These are phyloP conservation scores for Odontarrhena argentea DNA, from an alignment of 345 rosid genomes.

Conservation along the genomic window DNA sequence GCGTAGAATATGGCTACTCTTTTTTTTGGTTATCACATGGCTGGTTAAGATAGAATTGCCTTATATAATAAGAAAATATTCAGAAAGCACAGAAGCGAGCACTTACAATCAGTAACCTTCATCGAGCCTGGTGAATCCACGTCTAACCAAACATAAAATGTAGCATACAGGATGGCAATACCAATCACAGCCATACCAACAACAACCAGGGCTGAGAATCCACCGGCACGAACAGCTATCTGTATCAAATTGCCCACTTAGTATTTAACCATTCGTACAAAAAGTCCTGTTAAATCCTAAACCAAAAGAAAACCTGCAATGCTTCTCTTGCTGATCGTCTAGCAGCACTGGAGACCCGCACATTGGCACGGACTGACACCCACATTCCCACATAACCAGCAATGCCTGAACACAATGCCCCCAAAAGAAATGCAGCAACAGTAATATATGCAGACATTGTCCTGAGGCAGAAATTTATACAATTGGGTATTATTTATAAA, in stretches of 20 bases:
- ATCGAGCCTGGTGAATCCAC: constrained; percentile 84
- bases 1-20: too few species aligned
- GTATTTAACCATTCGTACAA: constrained; percentile 30
- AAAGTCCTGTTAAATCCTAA: constrained; percentile 21
- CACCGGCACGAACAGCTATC: constrained; percentile 98
- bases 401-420: constrained; percentile 91
- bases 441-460: constrained; percentile 80
- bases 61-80: not conserved
- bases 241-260: constrained; percentile 48
- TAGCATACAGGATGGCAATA: constrained; percentile 87
- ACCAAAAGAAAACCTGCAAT: constrained; percentile 67
- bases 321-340: constrained; percentile 99
- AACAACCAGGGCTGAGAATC: constrained; percentile 95
- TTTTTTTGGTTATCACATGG: too few species aligned
- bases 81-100: not conserved
- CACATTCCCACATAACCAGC: constrained; percentile 99
- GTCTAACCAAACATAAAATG: constrained; percentile 90
- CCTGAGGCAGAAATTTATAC: constrained; percentile 52
- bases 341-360: constrained; percentile 97
- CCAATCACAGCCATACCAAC: constrained; percentile 99
- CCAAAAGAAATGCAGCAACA: constrained; percentile 92
- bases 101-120: constrained; percentile 93
- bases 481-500: constrained; percentile 26
- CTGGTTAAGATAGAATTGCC: too few species aligned
- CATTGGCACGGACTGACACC: constrained; percentile 99